These are phyloP conservation scores for Aquilaria agallochum DNA, from an alignment of 441 rosid species.

Conservation along the genomic window DNA sequence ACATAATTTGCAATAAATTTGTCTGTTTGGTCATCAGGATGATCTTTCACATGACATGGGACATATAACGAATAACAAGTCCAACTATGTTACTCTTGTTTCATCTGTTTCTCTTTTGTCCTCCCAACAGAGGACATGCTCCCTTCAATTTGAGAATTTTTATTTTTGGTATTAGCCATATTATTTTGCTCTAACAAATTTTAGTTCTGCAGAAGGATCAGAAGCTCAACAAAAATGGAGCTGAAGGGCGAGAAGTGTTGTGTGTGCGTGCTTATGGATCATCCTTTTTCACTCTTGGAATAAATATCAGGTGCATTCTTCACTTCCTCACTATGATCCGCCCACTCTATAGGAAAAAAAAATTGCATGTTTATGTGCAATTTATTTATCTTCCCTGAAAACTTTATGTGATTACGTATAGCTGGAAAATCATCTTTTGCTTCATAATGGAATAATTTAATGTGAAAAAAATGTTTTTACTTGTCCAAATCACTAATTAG, in stretches of 20 bases:
- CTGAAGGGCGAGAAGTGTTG: conserved; percentile 68
- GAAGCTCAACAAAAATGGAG: conserved; percentile 32
- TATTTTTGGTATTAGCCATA: background rate
- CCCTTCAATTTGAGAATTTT: conserved; percentile 9
- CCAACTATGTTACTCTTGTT: background rate
- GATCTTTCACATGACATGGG: background rate
- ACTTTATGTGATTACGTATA: too few relatives aligned
- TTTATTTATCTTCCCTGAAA: too few relatives aligned
- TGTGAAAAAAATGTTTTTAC: too few relatives aligned
- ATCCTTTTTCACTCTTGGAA: conserved; percentile 81
- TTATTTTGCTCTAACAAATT: conserved; percentile 14
- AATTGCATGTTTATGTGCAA: too few relatives aligned
- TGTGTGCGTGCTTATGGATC: conserved; percentile 91
- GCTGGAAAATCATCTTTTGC: too few relatives aligned
- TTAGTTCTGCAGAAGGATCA: conserved; percentile 51
- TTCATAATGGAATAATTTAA: too few relatives aligned
- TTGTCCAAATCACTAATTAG: too few relatives aligned
- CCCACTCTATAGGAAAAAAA: too few relatives aligned
- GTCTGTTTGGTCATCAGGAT: background rate
- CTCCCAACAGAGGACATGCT: background rate
- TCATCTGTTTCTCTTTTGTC: conserved; percentile 4
- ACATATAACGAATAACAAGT: background rate
- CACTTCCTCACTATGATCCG: too few relatives aligned
- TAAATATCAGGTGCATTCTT: conserved; percentile 66
- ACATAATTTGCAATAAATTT: too few relatives aligned